Base-by-base conservation (phyloP, 176 grass and related monocot species). In the Pharus latifolius region DNA sequence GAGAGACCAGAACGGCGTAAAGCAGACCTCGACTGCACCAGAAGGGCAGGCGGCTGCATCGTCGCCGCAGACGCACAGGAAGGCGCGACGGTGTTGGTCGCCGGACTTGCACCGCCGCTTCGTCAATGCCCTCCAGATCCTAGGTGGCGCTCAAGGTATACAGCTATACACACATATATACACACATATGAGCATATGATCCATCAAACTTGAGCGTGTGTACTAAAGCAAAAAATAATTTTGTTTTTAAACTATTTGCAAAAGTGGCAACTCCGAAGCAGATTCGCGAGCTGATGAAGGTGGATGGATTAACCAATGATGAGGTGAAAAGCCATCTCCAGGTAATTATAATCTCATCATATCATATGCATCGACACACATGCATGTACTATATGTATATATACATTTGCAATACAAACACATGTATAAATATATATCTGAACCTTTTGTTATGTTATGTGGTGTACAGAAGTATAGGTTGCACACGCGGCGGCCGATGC, bases 321-420 rank as follows among this genome's bases (percentile, higher is more conserved):
- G 91, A 95, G 76, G 91, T 95, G 81, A 95, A 95, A 88, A 95
- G 91, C 70, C 91, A 95, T 87, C 82, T 95, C 56, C 91, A 95
- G 91, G 91, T 95, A 71, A 80, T 75, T 75, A 80, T 49, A 69
- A 79, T 74, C 80, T 68, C 77, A 71, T 70, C 70, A 64, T 56
- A 5, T n/a, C n/a, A n/a, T 20, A 28, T 34, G 25, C 40, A 31
- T 65, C 29, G 6, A 20, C 60, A 6, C 14, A 6, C 24, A n/a
- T 54, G 0, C 20, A 1, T 10, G 32, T 15, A 35, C n/a, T n/a
- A n/a, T n/a, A n/a, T n/a, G n/a, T n/a, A n/a, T n/a, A n/a, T n/a
- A n/a, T n/a, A n/a, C n/a, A n/a, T n/a, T 54, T 26, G 30, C 1
- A 16, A 43, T 37, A 27, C 35, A 10, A 48, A 51, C 15, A 57